Percentiles rank a stretch among this genome's conserved stretches.
phyloP scores from a whole-genome alignment of 2,329 filamentous ascomycete genomes.

The Talaromyces rugulosus region DNA sequence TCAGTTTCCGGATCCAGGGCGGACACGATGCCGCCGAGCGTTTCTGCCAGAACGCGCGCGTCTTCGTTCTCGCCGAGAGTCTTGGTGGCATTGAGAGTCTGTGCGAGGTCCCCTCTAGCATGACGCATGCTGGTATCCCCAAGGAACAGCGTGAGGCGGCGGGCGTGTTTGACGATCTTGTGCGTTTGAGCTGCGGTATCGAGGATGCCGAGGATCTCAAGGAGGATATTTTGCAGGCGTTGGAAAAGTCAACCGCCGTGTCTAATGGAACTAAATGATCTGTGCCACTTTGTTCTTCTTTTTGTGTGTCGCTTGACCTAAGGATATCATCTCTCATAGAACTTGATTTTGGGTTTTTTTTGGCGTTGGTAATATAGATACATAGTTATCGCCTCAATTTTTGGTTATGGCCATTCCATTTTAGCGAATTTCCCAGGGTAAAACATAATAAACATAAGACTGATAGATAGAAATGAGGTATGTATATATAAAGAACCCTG shows the following conservation, averaged over 20 bases:
- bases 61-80: conserved; percentile 92
- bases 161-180: conserved; percentile 90
- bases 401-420: no score
- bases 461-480: neutral
- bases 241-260: conserved; percentile 65
- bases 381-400: neutral
- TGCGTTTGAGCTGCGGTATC: conserved; percentile 88
- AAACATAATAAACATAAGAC: no score
- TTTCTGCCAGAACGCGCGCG: conserved; percentile 83
- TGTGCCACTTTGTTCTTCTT: neutral
- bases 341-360: neutral
- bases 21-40: conserved; percentile 80
- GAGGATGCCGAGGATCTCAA: conserved; percentile 85
- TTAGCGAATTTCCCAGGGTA: no score
- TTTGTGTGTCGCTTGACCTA: neutral
- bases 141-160: conserved; percentile 84
- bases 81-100: conserved; percentile 89
- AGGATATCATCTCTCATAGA: neutral
- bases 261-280: conserved; percentile 30
- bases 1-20: conserved; percentile 89
- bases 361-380: neutral
- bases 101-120: conserved; percentile 86
- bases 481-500: neutral
- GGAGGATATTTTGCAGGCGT: conserved; percentile 74
- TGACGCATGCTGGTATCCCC: conserved; percentile 97